Base-by-base conservation (phyloP, 345 rosid species). In the Aurinia saxatilis region DNA sequence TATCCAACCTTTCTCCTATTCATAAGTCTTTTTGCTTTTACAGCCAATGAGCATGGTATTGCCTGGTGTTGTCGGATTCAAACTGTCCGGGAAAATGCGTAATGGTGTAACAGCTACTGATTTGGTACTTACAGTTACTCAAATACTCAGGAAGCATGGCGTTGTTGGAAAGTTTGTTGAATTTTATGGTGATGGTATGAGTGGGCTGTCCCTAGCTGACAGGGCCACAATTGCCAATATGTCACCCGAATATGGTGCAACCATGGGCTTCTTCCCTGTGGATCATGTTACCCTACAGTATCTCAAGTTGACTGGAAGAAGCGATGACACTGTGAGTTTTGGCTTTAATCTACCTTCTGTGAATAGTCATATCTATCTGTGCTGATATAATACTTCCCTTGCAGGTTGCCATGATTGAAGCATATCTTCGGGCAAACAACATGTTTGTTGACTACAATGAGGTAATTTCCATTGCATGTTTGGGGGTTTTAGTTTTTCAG, bases 11-110 rank as follows among this genome's bases (percentile, higher is more conserved):
- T 42, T 33, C 27, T 27, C 39, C 11, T 55, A 16, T 27, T 27
- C 41, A 50, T 50, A 1, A 34, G 1, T 42, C 12, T 34, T 40
- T 31, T 17, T 53, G 2, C 16, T 45, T 36, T 35, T 38, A 36
- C 87, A 93, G 99, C 99, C 99, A 35, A 90, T 93, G 99, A 93
- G 99, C 81, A 90, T 93, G 99, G 99, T 93, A 63, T 74, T 93
- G 62, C 99, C 99, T 56, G 99, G 96, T 60, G 99, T 93, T 65
- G 97, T 90, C 78, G 99, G 99, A 51, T 93, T 93, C 85, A 93
- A 93, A 76, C 63, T 93, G 18, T 77, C 91, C 35, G 97, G 99
- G 59, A 90, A 84, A 59, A 66, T 93, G 64, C 70, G 69, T 51
- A 78, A 83, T 77, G 99, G 99, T 51, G 93, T 93, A 41, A 93